These are phyloP conservation scores for Mucor piriformis DNA, from an alignment of 371 early-diverging fungal genomes.

Conservation along the genomic window DNA sequence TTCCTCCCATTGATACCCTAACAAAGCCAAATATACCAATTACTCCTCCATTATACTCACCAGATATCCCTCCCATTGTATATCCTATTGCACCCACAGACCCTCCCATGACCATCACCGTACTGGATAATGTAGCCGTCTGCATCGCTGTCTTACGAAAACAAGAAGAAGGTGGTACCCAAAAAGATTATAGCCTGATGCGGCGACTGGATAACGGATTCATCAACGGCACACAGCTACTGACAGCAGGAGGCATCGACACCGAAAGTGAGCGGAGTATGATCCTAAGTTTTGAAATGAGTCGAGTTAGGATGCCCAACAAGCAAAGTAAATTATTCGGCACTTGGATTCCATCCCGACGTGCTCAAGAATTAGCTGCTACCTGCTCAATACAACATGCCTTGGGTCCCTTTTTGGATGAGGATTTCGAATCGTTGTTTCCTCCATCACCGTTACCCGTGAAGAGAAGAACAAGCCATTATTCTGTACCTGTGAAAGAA, in stretches of 20 bases:
- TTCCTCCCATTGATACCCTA: too few relatives aligned
- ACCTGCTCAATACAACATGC: constrained; percentile 81
- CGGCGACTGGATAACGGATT: constrained; percentile 81
- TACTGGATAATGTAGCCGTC: constrained; percentile 73
- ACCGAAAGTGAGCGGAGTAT: constrained; percentile 87
- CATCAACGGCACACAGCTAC: constrained; percentile 82
- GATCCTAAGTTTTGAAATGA: constrained; percentile 85
- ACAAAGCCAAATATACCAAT: too few relatives aligned
- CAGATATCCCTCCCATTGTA: constrained; percentile 24
- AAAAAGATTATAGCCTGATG: constrained; percentile 63
- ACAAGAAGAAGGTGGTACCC: constrained; percentile 23
- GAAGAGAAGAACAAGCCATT: constrained; percentile 30
- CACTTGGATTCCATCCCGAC: constrained; percentile 88
- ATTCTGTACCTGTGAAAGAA: not conserved
- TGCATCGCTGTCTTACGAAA: constrained; percentile 70
- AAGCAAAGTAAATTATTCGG: constrained; percentile 76
- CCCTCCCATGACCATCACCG: constrained; percentile 70
- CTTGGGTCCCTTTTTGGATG: constrained; percentile 77
- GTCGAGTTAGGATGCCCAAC: constrained; percentile 75
- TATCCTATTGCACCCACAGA: constrained; percentile 22
- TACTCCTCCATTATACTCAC: too few relatives aligned
- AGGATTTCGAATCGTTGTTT: constrained; percentile 71
- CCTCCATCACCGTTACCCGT: constrained; percentile 68
- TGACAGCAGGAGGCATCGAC: constrained; percentile 85
- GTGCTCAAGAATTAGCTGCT: constrained; percentile 84